These are phyloP conservation scores for Cryptococcus amylolentus DNA, from an alignment of 1,284 basidiomycete genomes.

Conservation along the genomic window DNA sequence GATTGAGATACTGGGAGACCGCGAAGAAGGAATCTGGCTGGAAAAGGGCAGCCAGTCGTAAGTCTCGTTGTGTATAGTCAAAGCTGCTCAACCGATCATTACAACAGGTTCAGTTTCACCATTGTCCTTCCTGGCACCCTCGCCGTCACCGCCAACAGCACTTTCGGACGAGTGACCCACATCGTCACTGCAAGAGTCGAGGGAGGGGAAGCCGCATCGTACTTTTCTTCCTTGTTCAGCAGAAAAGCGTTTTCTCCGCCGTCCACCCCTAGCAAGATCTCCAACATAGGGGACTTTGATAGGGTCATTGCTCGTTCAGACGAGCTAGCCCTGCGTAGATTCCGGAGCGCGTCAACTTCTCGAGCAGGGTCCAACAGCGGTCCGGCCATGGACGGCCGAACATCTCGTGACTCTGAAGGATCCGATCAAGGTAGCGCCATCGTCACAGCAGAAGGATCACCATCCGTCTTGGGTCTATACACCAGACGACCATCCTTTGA, in stretches of 20 bases:
- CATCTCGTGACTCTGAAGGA: not conserved
- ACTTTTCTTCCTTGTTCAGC: slow-evolving; percentile 12
- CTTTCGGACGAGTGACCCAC: slow-evolving; percentile 31
- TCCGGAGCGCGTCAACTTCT: not conserved
- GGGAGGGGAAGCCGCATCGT: slow-evolving; percentile 9
- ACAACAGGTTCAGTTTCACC: slow-evolving; percentile 31
- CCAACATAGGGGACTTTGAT: not conserved
- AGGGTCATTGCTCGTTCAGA: not conserved
- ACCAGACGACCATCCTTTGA: not conserved
- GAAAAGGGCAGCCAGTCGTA: slow-evolving; percentile 37
- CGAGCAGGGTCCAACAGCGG: not conserved
- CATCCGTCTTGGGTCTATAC: not conserved
- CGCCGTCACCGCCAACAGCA: slow-evolving; percentile 33
- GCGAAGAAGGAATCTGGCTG: slow-evolving; percentile 43
- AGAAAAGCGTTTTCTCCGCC: not conserved
- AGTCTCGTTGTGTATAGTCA: slow-evolving; percentile 12
- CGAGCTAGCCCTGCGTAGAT: not conserved
- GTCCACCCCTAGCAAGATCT: not conserved
- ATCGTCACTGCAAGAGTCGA: slow-evolving; percentile 34
- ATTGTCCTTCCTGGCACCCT: slow-evolving; percentile 38
- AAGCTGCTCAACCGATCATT: not conserved
- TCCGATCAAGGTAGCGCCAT: not conserved
- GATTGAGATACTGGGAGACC: slow-evolving; percentile 35
- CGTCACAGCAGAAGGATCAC: not conserved
- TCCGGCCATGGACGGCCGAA: not conserved